Evolutionary conservation across 441 rosid species (phyloP), one percentile per base, ranked within the genome.

Genomic region (Gossypium davidsonii): DNA sequence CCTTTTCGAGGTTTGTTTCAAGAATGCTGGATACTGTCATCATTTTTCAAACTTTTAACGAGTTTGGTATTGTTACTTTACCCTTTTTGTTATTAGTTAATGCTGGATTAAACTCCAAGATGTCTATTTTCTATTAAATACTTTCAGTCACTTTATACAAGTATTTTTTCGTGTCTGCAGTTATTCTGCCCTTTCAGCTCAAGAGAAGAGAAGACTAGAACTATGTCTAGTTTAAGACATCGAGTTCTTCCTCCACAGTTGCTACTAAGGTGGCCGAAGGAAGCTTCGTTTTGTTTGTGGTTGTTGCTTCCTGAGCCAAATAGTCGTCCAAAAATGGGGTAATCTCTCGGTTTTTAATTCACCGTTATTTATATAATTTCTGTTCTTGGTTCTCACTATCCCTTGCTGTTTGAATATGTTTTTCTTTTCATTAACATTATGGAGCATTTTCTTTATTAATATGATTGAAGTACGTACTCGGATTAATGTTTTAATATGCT

Each of bases 241-340:
- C 93, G 99, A 14, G 89, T 95, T 78, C 98, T 95, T 85, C 99
- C 98, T 59, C 91, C 98, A 67, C 97, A 89, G 74, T 79, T 95
- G 81, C 84, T 95, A 74, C 81, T 91, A 70, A 89, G 89, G 73
- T 90, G 90, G 88, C 88, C 97, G 1, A 95, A 90, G 83, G 96
- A 93, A 85, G 98, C 97, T 76, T 86, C 99, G 1, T 93, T 89
- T 84, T 95, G 99, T 85, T 76, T 95, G 80, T 95, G 93, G 99
- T 78, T 95, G 63, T 82, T 95, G 71, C 99, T 93, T 67, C 98
- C 99, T 0, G 98, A 93, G 59, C 97, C 97, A 51, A 83, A 77
- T 73, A 80, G 86, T 74, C 93, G 98, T 71, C 98, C 97, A 66
- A 81, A 79, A 68, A 80, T 87, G 86, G 76, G 95, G 99, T 95